Conservation (phyloP, 805 yeast species). For the Kluyveromyces wickerhamii region DNA sequence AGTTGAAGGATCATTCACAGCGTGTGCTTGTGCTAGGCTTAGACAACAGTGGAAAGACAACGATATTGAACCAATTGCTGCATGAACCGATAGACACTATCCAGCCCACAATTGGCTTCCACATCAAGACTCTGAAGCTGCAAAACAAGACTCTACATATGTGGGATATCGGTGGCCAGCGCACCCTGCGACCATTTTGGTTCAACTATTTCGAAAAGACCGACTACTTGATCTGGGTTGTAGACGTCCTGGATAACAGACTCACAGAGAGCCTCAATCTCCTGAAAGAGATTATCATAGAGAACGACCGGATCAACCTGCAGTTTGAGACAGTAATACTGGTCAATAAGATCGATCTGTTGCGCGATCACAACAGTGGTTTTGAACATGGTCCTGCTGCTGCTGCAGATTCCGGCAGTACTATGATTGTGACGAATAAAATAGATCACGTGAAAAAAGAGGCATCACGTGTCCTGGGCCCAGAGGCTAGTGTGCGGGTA, state of each 20-base stretch:
- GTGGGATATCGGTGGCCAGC: slow-evolving; percentile 94
- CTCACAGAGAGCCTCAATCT: slow-evolving; percentile 59
- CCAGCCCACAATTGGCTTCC: slow-evolving; percentile 84
- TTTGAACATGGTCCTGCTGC: background rate
- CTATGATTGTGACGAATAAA: background rate
- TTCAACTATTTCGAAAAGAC: slow-evolving; percentile 82
- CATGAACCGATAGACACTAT: slow-evolving; percentile 32
- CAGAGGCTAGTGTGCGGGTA: background rate
- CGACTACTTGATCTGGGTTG: slow-evolving; percentile 78
- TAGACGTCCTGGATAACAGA: slow-evolving; percentile 59
- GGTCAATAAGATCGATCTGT: slow-evolving; percentile 67
- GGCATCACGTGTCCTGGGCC: slow-evolving; percentile 2
- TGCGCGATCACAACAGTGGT: slow-evolving; percentile 27
- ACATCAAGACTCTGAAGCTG: slow-evolving; percentile 51
- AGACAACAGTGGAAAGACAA: slow-evolving; percentile 89
- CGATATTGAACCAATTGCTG: slow-evolving; percentile 57
- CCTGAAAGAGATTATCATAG: slow-evolving; percentile 50
- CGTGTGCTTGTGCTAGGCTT: slow-evolving; percentile 74
- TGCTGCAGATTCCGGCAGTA: too few species aligned
- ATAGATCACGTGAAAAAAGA: slow-evolving; percentile 4
- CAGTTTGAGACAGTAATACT: slow-evolving; percentile 47
- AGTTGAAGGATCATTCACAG: slow-evolving; percentile 68
- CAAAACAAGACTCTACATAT: slow-evolving; percentile 43
- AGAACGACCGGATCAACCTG: slow-evolving; percentile 63
- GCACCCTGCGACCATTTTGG: slow-evolving; percentile 81